A percentile compares a stretch with the other conserved stretches of the same genome.
Evolutionary conservation across 129 eudicot species (phyloP).

Genomic region (Tagetes erecta): DNA sequence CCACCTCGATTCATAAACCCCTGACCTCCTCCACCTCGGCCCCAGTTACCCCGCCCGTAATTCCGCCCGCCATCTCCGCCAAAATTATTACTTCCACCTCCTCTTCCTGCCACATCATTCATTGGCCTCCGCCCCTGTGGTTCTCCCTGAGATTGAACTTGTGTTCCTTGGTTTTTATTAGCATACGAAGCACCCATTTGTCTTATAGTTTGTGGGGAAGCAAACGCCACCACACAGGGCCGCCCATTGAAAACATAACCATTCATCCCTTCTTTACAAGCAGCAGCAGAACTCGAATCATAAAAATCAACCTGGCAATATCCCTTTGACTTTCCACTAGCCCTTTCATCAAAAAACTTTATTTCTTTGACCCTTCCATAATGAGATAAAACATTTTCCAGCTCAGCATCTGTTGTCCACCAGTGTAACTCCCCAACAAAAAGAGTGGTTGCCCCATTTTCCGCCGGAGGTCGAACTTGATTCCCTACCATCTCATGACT

Average conservation of each 20-base stretch:
- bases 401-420: conserved; percentile 99
- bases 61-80: conserved; percentile 79
- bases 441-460: conserved; percentile 70
- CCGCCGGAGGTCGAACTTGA: conserved; percentile 55
- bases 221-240: conserved; percentile 91
- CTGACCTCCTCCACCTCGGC: conserved; percentile 63
- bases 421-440: conserved; percentile 95
- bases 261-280: conserved; percentile 94
- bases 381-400: conserved; percentile 74
- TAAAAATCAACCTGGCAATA: conserved; percentile 94
- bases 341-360: conserved; percentile 89
- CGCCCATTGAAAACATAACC: conserved; percentile 83
- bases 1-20: conserved; percentile 52
- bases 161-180: conserved; percentile 63
- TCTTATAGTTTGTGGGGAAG: conserved; percentile 78
- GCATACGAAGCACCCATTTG: conserved; percentile 82
- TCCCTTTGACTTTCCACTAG: conserved; percentile 96
- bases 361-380: conserved; percentile 92
- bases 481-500: conserved; percentile 39
- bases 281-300: conserved; percentile 65
- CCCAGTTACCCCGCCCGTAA: conserved; percentile 87
- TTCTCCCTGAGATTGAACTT: conserved; percentile 67
- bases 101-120: conserved; percentile 76
- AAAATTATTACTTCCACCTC: conserved; percentile 60
- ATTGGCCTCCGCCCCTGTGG: conserved; percentile 63